Evolutionary conservation across 2,329 filamentous ascomycete genomes (phyloP).

Genomic region (Davidsoniella neocaledoniae): DNA sequence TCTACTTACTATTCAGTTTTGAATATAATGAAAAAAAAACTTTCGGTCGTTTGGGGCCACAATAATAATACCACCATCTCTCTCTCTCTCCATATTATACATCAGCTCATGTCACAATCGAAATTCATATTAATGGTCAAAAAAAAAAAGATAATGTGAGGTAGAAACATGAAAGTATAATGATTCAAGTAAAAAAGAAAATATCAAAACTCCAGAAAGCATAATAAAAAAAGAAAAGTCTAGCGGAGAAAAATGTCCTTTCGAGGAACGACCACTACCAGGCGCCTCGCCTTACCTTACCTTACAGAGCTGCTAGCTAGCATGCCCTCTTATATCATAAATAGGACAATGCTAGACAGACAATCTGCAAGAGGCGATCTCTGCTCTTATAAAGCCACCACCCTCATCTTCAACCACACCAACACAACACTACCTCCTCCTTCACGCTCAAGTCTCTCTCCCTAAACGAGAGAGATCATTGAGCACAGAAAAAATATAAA

Average conservation of each 20-base stretch:
- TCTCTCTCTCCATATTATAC: too few relatives aligned
- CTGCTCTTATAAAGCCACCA: too few relatives aligned
- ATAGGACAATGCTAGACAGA: too few relatives aligned
- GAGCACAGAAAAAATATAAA: neutral
- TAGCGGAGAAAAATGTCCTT: neutral
- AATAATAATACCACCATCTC: neutral
- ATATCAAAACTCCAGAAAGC: neutral
- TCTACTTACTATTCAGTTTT: neutral
- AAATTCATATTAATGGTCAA: neutral
- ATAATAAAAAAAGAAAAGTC: too few relatives aligned
- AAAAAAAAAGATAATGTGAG: constrained; percentile 21
- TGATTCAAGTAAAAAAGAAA: neutral
- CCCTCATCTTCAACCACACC: neutral
- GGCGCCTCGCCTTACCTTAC: too few relatives aligned
- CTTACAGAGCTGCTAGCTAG: too few relatives aligned
- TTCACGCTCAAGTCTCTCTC: neutral
- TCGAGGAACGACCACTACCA: too few relatives aligned
- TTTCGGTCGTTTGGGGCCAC: constrained; percentile 3
- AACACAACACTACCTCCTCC: neutral
- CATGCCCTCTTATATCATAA: too few relatives aligned
- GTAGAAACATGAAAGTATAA: constrained; percentile 41
- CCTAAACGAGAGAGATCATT: neutral
- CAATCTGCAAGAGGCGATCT: too few relatives aligned
- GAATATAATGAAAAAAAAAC: constrained; percentile 1
- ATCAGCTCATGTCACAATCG: neutral